A percentile compares a stretch with the other conserved stretches of the same genome.
Evolutionary conservation across 176 grass and related monocot genomes (phyloP).

Genomic region (Carex parvula): DNA sequence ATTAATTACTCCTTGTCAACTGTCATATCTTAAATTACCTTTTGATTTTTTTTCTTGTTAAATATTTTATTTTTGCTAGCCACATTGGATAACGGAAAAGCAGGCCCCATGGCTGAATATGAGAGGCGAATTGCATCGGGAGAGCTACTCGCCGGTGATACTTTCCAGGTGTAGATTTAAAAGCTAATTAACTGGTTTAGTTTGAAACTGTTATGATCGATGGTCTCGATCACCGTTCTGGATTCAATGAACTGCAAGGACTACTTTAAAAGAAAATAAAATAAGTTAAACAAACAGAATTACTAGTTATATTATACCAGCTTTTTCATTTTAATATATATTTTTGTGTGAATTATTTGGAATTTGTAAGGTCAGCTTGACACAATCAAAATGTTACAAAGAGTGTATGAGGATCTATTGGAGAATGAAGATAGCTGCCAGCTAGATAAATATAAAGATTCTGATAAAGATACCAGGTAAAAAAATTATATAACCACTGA

Average conservation of each 20-base stretch:
- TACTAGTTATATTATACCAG: neutral
- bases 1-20: no score
- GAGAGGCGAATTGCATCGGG: conserved; percentile 59
- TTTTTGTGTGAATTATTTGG: neutral
- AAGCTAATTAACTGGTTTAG: neutral
- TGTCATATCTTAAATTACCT: neutral
- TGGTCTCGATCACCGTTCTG: no score
- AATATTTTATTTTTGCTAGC: neutral
- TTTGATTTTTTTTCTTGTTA: neutral
- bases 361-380: conserved; percentile 45
- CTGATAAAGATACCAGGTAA: conserved; percentile 59
- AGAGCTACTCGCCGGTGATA: conserved; percentile 66
- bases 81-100: conserved; percentile 33
- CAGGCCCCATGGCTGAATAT: conserved; percentile 65
- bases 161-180: conserved; percentile 55
- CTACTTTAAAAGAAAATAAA: neutral
- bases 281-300: neutral
- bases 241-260: neutral
- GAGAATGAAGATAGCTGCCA: conserved; percentile 60
- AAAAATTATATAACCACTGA: neutral
- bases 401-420: conserved; percentile 64
- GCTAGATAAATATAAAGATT: conserved; percentile 68
- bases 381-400: conserved; percentile 67
- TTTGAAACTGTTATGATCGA: no score
- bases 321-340: neutral